Evolutionary conservation across 352 stramenopile species (phyloP), one percentile per base, ranked within the genome.

Genomic region (Pythium aquatile): DNA sequence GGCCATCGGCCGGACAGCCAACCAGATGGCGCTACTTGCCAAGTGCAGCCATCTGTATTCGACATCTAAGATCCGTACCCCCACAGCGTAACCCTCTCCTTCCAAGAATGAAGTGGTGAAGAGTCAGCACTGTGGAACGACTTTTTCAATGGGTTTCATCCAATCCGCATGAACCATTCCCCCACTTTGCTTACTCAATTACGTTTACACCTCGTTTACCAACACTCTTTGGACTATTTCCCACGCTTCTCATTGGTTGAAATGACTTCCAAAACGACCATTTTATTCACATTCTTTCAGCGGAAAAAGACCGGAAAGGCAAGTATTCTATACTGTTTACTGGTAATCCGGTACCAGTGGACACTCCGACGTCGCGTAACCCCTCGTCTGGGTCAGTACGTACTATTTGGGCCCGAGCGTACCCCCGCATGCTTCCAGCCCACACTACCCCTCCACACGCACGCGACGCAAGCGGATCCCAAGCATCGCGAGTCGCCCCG

Each of bases 291-390:
- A n/a, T 32, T 26, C 9, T 7, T 32, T 26, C 9, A 2, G 28
- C 13, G 37, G 55, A 61, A 61, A 51, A 61, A 26, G 37, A 61
- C 20, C 24, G 37, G 55, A 61, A 61, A n/a, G 0, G 55, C 55
- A 61, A 61, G 55, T 61, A 61, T 24, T n/a, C 26, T 1, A 8
- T 9, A 35, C 32, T 9, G 32, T 35, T 35, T 35, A 35, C 32
- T 24, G 8, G 32, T 35, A 35, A 24, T 24, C 32, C 32, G 32
- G 2, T 20, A 32, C 24, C 26, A 55, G 26, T 37, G 11, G 6
- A 30, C 24, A 30, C 35, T 37, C 5, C 5, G 35, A 40, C 35
- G 35, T 40, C 5, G 32, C 32, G 32, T 35, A 35, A 5, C 32
- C 32, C 32, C 32, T 24, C 20, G 20, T 24, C 20, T 24, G 20